These are phyloP conservation scores for Cymbopogon citratus DNA, from an alignment of 176 grass and related monocot genomes.

Conservation along the genomic window DNA sequence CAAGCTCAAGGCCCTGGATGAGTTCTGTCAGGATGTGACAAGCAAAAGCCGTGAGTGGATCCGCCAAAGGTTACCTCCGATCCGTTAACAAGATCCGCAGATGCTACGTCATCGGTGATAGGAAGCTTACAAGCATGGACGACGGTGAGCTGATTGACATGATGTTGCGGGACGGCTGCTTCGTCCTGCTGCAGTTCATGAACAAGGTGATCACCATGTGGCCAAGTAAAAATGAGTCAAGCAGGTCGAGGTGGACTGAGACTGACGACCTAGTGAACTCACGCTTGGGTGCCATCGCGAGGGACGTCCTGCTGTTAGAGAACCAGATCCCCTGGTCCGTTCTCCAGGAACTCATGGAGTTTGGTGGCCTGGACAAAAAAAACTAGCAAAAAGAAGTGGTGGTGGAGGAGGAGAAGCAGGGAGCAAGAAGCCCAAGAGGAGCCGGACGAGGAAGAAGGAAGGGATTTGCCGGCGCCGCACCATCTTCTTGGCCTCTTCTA, in stretches of 20 bases:
- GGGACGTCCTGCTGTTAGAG: background rate
- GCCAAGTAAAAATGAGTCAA: background rate
- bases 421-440: too few relatives aligned
- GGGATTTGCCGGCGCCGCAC: too few relatives aligned
- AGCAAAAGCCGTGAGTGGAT: background rate
- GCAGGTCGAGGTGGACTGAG: background rate
- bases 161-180: background rate
- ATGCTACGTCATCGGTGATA: background rate
- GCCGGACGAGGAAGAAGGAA: too few relatives aligned
- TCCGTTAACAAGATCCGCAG: background rate
- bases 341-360: background rate
- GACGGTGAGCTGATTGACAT: background rate
- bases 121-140: too few relatives aligned
- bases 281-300: background rate
- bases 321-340: background rate
- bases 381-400: too few relatives aligned
- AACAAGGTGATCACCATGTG: background rate
- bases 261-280: background rate
- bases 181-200: constrained; percentile 23
- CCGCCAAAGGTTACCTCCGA: background rate
- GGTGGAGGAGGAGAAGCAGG: too few relatives aligned
- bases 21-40: background rate
- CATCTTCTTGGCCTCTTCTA: background rate
- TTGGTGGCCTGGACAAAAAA: too few relatives aligned
- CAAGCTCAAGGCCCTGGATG: background rate